These are phyloP conservation scores for Pulveroboletus ravenelii DNA, from an alignment of 768 basidiomycete genomes.

Conservation along the genomic window DNA sequence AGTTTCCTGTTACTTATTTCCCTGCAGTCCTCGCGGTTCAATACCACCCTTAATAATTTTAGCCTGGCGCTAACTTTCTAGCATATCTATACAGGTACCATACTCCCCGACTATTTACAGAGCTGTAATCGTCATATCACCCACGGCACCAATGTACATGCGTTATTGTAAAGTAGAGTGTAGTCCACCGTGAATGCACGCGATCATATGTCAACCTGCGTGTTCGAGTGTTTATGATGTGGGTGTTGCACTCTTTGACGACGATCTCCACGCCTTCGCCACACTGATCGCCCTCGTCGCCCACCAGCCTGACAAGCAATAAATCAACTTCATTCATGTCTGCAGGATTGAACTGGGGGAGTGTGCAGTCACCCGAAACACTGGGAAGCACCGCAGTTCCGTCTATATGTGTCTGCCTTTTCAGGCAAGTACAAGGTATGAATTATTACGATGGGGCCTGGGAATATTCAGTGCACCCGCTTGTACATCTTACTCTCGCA, in stretches of 20 bases:
- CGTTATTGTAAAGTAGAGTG: slow-evolving; percentile 5
- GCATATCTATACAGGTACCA: slow-evolving; percentile 20
- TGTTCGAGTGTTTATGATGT: slow-evolving; percentile 2
- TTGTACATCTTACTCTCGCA: not conserved
- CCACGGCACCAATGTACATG: slow-evolving; percentile 19
- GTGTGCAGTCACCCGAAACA: slow-evolving; percentile 4
- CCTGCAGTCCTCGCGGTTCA: slow-evolving; percentile 8
- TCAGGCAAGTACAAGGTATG: not conserved
- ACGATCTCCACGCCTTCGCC: slow-evolving; percentile 15
- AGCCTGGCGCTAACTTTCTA: slow-evolving; percentile 17
- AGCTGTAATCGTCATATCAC: slow-evolving; percentile 1
- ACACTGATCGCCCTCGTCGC: slow-evolving; percentile 16
- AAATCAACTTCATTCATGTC: slow-evolving; percentile 20
- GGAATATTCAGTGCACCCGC: not conserved
- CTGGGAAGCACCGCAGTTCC: slow-evolving; percentile 1
- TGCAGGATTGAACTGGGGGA: slow-evolving; percentile 8
- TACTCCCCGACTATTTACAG: slow-evolving; percentile 17
- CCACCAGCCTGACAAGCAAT: slow-evolving; percentile 7
- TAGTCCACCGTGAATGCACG: slow-evolving; percentile 5
- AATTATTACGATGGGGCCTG: not conserved
- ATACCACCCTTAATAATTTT: slow-evolving; percentile 3
- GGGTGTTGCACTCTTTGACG: not conserved
- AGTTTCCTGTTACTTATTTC: slow-evolving; percentile 9
- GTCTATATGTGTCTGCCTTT: not conserved
- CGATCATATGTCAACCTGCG: not conserved